Conservation (phyloP, 2,329 filamentous ascomycete genomes). For the Furcasterigmium sp. region DNA sequence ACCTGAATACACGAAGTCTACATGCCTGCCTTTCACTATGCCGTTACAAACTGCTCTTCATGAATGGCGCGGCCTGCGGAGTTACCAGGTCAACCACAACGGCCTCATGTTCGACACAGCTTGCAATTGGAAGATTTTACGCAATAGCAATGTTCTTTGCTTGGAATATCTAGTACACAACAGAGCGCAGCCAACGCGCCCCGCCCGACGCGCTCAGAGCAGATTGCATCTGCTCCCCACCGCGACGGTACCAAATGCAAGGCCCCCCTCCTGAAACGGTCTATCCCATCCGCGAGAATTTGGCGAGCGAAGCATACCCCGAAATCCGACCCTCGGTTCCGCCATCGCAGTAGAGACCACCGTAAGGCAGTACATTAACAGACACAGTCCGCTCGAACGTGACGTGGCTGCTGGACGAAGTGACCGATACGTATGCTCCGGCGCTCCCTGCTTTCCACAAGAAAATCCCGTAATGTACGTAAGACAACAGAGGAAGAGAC, state of each 20-base stretch:
- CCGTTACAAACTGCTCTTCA: too few relatives aligned
- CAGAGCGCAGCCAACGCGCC: not conserved
- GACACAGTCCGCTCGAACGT: too few relatives aligned
- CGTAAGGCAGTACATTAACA: too few relatives aligned
- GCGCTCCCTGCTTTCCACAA: too few relatives aligned
- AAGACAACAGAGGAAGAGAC: conserved; percentile 8
- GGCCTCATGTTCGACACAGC: not conserved
- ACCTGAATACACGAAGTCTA: not conserved
- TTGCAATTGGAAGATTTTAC: not conserved
- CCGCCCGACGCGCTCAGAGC: not conserved
- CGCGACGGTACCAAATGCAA: not conserved
- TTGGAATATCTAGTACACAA: conserved; percentile 5
- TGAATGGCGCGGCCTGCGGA: too few relatives aligned
- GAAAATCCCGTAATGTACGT: conserved; percentile 2
- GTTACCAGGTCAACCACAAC: not conserved
- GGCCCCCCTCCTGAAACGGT: not conserved
- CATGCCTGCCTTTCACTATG: too few relatives aligned
- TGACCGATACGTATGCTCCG: too few relatives aligned
- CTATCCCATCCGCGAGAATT: not conserved
- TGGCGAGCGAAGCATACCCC: not conserved
- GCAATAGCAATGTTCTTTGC: conserved; percentile 4
- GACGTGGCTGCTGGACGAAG: too few relatives aligned
- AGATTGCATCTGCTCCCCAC: not conserved
- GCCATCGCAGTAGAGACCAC: too few relatives aligned
- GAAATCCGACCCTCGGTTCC: not conserved